Evolutionary conservation across 75 land plant genomes (phyloP), one percentile per base, ranked within the genome.

Genomic region (Cryptomeria japonica): DNA sequence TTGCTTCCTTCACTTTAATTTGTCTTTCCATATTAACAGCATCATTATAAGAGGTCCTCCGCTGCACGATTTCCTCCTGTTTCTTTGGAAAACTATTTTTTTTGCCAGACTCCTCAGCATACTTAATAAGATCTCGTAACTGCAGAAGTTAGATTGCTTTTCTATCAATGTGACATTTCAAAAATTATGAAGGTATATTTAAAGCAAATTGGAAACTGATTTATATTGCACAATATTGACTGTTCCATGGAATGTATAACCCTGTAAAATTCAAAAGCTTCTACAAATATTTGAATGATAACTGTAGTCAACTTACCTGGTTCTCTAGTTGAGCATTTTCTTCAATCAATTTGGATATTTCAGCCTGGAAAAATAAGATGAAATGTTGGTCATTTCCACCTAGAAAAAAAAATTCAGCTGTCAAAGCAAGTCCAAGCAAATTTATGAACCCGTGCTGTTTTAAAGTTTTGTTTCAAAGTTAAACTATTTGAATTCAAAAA

Each of bases 1-100:
- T 96, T 31, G 99, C 99, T 37, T 91, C 98, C 90, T 94, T 97
- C 3, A 97, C 97, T 93, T 96, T 94, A 64, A 94, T 93, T 85
- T 96, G 90, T 73, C 99, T 90, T 80, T 96, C 91, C 37, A 85
- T 58, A 55, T 93, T 89, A n/a, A 94, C 77, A 16, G 98, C 84
- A 12, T 82, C 49, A 46, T 42, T 46, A 28, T 82, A 11, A 42
- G n/a, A 28, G 11, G 15, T 28, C 42, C 2, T 82, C 84, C n/a
- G 47, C 34, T 82, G 53, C 84, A 11, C 31, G 47, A 12, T 28
- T n/a, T 46, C 53, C 42, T 46, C 84, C 13, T 46, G 49, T 82
- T 82, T 82, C 84, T 44, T 46, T 44, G 84, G 84, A 82, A 46
- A 46, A 46, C 32, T n/a, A 9, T 3, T 46, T 28, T 82, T 34